phyloP scores from a whole-genome alignment of 495 filamentous ascomycete genomes.

The Cudoniella acicularis region DNA sequence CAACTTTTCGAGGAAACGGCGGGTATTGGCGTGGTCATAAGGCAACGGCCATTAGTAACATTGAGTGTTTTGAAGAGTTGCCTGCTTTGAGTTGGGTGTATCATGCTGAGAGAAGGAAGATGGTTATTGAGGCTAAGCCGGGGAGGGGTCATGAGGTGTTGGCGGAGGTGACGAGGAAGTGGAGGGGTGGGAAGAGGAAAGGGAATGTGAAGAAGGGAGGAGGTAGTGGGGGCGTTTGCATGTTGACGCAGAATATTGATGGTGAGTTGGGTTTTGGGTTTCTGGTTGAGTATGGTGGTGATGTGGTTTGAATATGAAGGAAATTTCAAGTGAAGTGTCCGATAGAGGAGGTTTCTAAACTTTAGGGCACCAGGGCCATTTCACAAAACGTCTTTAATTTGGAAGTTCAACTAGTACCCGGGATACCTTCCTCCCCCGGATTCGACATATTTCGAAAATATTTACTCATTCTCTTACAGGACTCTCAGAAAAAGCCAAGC shows the following conservation, averaged over 20 bases:
- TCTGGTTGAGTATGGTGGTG: too few species aligned
- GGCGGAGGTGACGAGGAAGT: conserved; percentile 32
- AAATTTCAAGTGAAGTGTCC: too few species aligned
- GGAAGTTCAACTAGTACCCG: too few species aligned
- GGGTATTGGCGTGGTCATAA: background rate
- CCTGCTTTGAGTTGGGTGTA: background rate
- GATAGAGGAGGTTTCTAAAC: too few species aligned
- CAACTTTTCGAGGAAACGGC: conserved; percentile 55
- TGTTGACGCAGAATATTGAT: conserved; percentile 77
- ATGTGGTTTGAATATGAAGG: too few species aligned
- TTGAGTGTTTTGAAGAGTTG: background rate
- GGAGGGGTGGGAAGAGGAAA: background rate
- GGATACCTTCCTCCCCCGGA: too few species aligned
- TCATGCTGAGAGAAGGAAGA: background rate
- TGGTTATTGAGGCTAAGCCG: background rate
- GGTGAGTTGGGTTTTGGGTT: too few species aligned
- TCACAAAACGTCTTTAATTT: too few species aligned
- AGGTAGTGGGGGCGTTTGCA: conserved; percentile 47
- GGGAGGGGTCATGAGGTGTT: background rate
- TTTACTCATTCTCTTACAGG: conserved; percentile 36
- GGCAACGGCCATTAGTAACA: background rate
- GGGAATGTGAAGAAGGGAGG: background rate
- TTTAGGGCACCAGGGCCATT: too few species aligned
- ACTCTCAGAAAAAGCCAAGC: conserved; percentile 62
- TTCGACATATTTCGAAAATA: background rate